A percentile compares a stretch with the other conserved stretches of the same genome.
Evolutionary conservation across 306 rosid genomes (phyloP).

Genomic region (Quercus glauca): DNA sequence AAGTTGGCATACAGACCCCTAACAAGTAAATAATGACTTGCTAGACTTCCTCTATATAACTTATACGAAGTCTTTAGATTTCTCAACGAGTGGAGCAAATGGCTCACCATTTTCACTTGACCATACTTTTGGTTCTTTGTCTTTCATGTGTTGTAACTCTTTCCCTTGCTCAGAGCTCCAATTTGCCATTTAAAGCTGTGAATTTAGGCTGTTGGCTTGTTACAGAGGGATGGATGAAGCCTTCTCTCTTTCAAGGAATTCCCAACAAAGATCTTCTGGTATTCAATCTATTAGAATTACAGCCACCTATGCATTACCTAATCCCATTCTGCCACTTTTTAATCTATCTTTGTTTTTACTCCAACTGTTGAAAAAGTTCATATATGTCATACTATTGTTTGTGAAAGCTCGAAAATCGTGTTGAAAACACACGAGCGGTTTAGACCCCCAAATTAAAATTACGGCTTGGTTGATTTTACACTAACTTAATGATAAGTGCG

Average conservation of each 20-base stretch:
- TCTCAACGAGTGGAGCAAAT: neutral
- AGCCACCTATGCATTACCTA: neutral
- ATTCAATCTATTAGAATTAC: neutral
- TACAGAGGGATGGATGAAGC: slow-evolving; percentile 73
- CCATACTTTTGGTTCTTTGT: slow-evolving; percentile 18
- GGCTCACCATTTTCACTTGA: slow-evolving; percentile 3
- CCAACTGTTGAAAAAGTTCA: neutral
- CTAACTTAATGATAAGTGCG: too few species aligned
- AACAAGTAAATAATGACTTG: too few species aligned
- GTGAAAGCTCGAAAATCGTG: too few species aligned
- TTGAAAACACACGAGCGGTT: too few species aligned
- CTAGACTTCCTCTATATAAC: neutral
- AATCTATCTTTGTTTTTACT: too few species aligned
- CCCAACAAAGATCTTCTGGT: slow-evolving; percentile 63
- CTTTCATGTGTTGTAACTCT: slow-evolving; percentile 19
- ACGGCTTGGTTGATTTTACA: too few species aligned
- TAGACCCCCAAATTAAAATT: too few species aligned
- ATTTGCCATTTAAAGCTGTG: slow-evolving; percentile 57
- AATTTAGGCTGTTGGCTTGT: slow-evolving; percentile 69
- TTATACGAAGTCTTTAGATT: neutral
- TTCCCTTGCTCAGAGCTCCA: slow-evolving; percentile 24
- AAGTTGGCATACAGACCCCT: too few species aligned
- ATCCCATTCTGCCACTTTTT: too few species aligned
- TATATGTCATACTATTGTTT: neutral
- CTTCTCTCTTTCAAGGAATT: slow-evolving; percentile 55